phyloP scores from a whole-genome alignment of 805 yeast genomes.

The Alloascoidea hylecoeti region DNA sequence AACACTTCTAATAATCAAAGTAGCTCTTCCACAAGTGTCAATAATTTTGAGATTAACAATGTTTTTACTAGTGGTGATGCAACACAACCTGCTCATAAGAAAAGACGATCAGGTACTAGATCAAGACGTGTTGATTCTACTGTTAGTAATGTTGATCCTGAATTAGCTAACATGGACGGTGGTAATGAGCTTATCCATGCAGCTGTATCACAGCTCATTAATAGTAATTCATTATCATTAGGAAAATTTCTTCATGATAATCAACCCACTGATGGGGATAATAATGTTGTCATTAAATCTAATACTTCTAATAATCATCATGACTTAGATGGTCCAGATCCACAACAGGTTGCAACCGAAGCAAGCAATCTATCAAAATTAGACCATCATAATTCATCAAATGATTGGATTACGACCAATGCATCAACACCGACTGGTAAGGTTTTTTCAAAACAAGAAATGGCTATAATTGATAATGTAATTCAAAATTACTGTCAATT shows the following conservation, averaged over 20 bases:
- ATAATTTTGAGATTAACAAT: neutral
- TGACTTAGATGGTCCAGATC: neutral
- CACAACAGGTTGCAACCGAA: conserved; percentile 2
- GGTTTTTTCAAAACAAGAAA: conserved; percentile 51
- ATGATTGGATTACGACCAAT: too few relatives aligned
- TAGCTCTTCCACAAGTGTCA: too few relatives aligned
- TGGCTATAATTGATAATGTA: conserved; percentile 56
- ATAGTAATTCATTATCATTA: too few relatives aligned
- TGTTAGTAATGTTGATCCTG: conserved; percentile 42
- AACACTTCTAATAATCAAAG: neutral
- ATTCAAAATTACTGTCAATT: conserved; percentile 54
- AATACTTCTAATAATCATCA: neutral
- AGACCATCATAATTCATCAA: too few relatives aligned
- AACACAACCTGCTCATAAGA: conserved; percentile 4
- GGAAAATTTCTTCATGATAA: neutral
- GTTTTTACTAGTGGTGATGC: too few relatives aligned
- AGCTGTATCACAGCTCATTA: conserved; percentile 13
- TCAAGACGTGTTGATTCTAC: conserved; percentile 8
- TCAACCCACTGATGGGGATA: too few relatives aligned
- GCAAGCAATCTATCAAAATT: conserved; percentile 1
- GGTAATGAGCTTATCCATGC: conserved; percentile 28
- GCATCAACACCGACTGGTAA: conserved; percentile 16
- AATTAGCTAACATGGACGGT: conserved; percentile 30
- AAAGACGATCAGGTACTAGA: neutral
- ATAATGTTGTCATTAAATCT: too few relatives aligned